These are phyloP conservation scores for Akanthomyces lecanii DNA, from an alignment of 2,329 filamentous ascomycete species.

Conservation along the genomic window DNA sequence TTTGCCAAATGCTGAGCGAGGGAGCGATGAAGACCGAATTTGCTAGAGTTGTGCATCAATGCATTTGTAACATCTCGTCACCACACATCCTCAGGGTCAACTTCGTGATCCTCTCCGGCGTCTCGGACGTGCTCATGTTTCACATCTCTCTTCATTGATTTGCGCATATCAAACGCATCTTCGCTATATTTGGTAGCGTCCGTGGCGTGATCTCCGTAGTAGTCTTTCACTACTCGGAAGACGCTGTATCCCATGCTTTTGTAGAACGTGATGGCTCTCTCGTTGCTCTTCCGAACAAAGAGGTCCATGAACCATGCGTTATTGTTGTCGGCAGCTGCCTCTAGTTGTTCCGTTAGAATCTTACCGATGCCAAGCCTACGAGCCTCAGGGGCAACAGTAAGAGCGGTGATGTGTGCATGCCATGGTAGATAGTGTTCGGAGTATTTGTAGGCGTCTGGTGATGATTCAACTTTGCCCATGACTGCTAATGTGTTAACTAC, in stretches of 20 bases:
- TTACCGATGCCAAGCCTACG: slow-evolving; percentile 84
- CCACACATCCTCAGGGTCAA: slow-evolving; percentile 84
- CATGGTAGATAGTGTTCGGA: slow-evolving; percentile 95
- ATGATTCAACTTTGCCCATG: slow-evolving; percentile 94
- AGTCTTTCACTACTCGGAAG: slow-evolving; percentile 81
- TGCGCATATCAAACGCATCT: slow-evolving; percentile 97
- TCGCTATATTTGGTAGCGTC: slow-evolving; percentile 62
- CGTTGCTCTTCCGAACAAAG: slow-evolving; percentile 86
- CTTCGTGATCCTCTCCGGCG: slow-evolving; percentile 73
- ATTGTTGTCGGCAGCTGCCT: slow-evolving; percentile 74
- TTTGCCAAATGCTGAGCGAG: too few species aligned
- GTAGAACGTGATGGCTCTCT: slow-evolving; percentile 83
- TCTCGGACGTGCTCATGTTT: slow-evolving; percentile 71
- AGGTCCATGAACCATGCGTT: slow-evolving; percentile 94
- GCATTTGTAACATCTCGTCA: slow-evolving; percentile 30
- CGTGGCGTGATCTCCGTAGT: slow-evolving; percentile 81
- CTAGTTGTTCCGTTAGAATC: slow-evolving; percentile 74
- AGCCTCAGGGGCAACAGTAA: slow-evolving; percentile 85
- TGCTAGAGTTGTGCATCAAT: neutral
- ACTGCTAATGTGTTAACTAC: slow-evolving; percentile 53
- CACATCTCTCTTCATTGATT: slow-evolving; percentile 67
- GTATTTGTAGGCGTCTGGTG: slow-evolving; percentile 66
- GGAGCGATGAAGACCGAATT: neutral
- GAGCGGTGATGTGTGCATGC: slow-evolving; percentile 95
- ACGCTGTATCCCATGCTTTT: slow-evolving; percentile 88